Base-by-base conservation (phyloP, 257 asterid species). In the Ballota nigra region DNA sequence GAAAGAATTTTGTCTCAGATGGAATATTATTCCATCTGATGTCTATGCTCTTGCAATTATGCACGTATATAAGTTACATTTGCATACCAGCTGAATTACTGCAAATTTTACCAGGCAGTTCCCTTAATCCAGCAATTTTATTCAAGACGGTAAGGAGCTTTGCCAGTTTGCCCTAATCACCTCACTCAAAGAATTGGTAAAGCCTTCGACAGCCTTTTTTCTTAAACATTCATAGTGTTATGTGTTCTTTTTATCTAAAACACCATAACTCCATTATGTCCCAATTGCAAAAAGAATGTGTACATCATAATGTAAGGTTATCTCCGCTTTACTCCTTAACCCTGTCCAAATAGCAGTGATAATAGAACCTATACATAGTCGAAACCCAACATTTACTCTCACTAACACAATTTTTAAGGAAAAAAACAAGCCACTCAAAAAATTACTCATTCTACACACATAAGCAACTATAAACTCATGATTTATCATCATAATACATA, bases 401-500 rank as follows among this genome's bases (percentile, higher is more conserved):
- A 23, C 56, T 8, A 6, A 31, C 33, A 40, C 38, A 53, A 61
- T 28, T 68, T 36, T 51, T 20, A 16, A 34, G 20, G 45, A 20
- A 40, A 19, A 52, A 8, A 52, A 16, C 75, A 24, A 13, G 33
- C 20, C 36, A 16, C 69, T 66, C 36, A 77, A 47, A 71, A 41
- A 16, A 9, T 52, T 60, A 40, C 29, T 24, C 22, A 8, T 31
- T 69, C 65, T 10, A 16, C 66, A 47, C 68, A 43, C 58, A 80
- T 9, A 45, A 57, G 67, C 53, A 57, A 47, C 55, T 5, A 78
- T 8, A 57, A 66, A 77, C 66, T n/a, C 77, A 58, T 0, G 29
- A 56, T 34, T 71, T 33, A 65, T 58, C 64, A 56, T 12, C 65
- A 66, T n/a, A 29, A 19, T 51, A 24, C 2, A 65, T 22, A 20